Evolutionary conservation across 345 rosid genomes (phyloP), one percentile per base, ranked within the genome.

Genomic region (Hevea brasiliensis): DNA sequence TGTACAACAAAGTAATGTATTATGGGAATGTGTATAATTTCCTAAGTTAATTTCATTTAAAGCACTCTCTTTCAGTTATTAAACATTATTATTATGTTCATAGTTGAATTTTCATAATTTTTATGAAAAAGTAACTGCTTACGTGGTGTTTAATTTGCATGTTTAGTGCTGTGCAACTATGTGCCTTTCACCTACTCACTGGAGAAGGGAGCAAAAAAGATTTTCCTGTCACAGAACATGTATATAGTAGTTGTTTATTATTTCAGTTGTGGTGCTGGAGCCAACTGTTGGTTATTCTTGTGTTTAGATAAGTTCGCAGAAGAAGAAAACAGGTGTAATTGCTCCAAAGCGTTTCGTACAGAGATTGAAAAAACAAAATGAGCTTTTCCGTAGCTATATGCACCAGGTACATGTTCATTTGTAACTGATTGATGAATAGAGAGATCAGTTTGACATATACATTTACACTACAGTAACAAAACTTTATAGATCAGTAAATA

Each of bases 301-400:
- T 74, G 45, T 79, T 65, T 80, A 96, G 98, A 96, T 96, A 91
- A 90, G 91, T 83, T 90, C 89, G 21, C 98, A 96, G 85, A 96
- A 96, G 91, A 96, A 96, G 90, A 96, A 96, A 86, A 96, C 99
- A 1, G 98, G 99, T 72, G 97, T 96, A 68, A 89, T 96, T 87
- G 91, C 99, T 51, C 99, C 98, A 61, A 96, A 93, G 85, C 90
- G 99, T 62, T 96, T 96, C 65, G 96, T 96, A 53, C 98, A 96
- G 78, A 88, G 99, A 81, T 84, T 96, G 88, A 96, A 96, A 86
- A 96, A 96, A 84, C 99, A 96, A 81, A 96, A 96, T 80, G 99
- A 96, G 85, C 90, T 90, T 73, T 96, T 96, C 80, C 93, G 99
- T 54, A 93, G 99, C 81, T 96, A 96, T 79, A 93, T 96, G 99